Base-by-base conservation (phyloP, 495 filamentous ascomycete genomes). In the Penicillium maclennaniae region DNA sequence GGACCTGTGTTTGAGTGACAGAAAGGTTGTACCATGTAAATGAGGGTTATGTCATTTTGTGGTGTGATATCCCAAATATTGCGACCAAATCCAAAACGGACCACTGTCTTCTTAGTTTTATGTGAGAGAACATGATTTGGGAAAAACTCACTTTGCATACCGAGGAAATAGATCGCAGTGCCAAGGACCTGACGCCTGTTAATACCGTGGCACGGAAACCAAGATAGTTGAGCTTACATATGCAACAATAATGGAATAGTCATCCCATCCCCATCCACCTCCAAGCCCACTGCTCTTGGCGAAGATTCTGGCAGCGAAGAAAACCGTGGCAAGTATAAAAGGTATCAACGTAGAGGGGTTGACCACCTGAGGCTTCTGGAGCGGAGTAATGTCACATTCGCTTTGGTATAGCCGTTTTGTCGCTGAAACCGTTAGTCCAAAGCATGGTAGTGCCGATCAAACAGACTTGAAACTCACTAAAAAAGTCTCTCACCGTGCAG, bases 201-300 rank as follows among this genome's bases (percentile, higher is more conserved):
- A n/a, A 20, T 23, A 12, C 10, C 10, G 5, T 4, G n/a, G 10
- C 2, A 17, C 15, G 1, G 10, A 20, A 6, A 10, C 12, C 1
- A 27, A 23, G 0, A 19, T 4, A 26, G 2, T 17, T 40, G 1
- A 43, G 14, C 61, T 51, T 40, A 69, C 68, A 46, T 53, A 67
- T 41, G 68, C 55, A 7, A 61, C 26, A 8, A 63, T 66, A 7
- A 70, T 61, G 0, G 66, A 67, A 41, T 51, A 61, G 43, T 70
- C 66, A 43, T 70, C 68, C 39, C 49, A 51, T 17, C 68, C 68
- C 68, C 66, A 70, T n/a, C 63, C 66, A 6, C 68, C 66, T 3
- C 55, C 66, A 20, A 70, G 61, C 20, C 59, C 53, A 20, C 48
- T 51, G 17, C 46, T 28, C 53, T 70, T 70, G n/a, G 68, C 66